Evolutionary conservation across 306 rosid genomes (phyloP).

Genomic region (Corylus americana): DNA sequence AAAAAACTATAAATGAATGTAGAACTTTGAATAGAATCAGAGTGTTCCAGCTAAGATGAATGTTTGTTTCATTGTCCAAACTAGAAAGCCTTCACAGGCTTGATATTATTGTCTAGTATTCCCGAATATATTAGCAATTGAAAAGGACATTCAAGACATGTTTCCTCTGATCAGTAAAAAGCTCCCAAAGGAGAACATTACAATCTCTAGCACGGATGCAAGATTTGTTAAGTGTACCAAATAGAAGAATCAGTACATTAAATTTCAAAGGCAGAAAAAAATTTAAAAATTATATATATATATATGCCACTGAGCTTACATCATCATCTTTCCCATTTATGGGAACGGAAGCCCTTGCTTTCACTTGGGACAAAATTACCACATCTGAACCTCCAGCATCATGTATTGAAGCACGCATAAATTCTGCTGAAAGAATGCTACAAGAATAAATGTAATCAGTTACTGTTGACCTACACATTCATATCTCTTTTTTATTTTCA

Average conservation of each 20-base stretch:
- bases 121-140: too few species aligned
- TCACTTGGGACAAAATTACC: slow-evolving; percentile 70
- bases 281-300: neutral
- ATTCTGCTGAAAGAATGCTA: slow-evolving; percentile 98
- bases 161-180: neutral
- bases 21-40: too few species aligned
- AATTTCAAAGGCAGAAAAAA: neutral
- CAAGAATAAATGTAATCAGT: slow-evolving; percentile 58
- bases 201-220: too few species aligned
- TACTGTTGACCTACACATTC: slow-evolving; percentile 23
- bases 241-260: neutral
- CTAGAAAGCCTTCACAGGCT: neutral
- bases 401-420: slow-evolving; percentile 75
- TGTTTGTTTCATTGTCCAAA: too few species aligned
- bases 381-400: slow-evolving; percentile 73
- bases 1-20: too few species aligned
- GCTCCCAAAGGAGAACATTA: too few species aligned
- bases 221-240: neutral
- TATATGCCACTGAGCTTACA: slow-evolving; percentile 48
- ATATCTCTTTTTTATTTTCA: neutral
- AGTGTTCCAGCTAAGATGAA: too few species aligned
- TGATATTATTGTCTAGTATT: neutral
- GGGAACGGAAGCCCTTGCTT: slow-evolving; percentile 69
- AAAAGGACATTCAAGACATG: neutral
- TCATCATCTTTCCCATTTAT: slow-evolving; percentile 73